Percentiles rank a stretch among this genome's conserved stretches.
These are phyloP conservation scores for Pseudogymnoascus sp. DNA, from an alignment of 2,329 filamentous ascomycete species.

Conservation along the genomic window DNA sequence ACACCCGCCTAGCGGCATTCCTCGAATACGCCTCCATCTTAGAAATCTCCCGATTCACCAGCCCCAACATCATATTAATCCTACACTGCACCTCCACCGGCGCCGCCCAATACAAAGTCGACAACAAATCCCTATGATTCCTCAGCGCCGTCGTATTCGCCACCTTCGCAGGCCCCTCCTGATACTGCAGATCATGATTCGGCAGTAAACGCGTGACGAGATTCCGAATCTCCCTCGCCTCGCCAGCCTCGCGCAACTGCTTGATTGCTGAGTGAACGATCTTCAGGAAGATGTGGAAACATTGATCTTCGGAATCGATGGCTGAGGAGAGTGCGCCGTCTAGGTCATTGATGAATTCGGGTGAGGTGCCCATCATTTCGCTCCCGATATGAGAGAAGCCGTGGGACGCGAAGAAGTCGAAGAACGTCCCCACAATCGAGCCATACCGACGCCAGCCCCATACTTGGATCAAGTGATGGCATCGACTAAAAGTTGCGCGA, in stretches of 20 bases:
- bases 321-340: slow-evolving; percentile 36
- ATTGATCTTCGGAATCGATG: slow-evolving; percentile 49
- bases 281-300: slow-evolving; percentile 63
- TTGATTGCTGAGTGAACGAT: slow-evolving; percentile 51
- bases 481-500: slow-evolving; percentile 50
- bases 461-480: slow-evolving; percentile 54
- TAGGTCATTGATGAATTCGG: slow-evolving; percentile 53
- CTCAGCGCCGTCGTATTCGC: slow-evolving; percentile 56
- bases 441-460: slow-evolving; percentile 59
- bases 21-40: neutral
- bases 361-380: slow-evolving; percentile 60
- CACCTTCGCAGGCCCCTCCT: slow-evolving; percentile 53
- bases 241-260: slow-evolving; percentile 40
- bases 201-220: slow-evolving; percentile 55
- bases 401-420: slow-evolving; percentile 61
- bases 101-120: slow-evolving; percentile 58
- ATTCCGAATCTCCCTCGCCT: slow-evolving; percentile 53
- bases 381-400: slow-evolving; percentile 47
- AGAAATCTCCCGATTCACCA: slow-evolving; percentile 35
- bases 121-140: slow-evolving; percentile 63
- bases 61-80: slow-evolving; percentile 48
- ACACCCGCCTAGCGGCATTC: neutral
- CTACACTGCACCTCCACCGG: slow-evolving; percentile 48
- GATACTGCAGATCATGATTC: slow-evolving; percentile 59
- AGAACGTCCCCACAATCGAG: slow-evolving; percentile 50